phyloP scores from a whole-genome alignment of 2,329 filamentous ascomycete genomes.

The Rosellinia necatrix region DNA sequence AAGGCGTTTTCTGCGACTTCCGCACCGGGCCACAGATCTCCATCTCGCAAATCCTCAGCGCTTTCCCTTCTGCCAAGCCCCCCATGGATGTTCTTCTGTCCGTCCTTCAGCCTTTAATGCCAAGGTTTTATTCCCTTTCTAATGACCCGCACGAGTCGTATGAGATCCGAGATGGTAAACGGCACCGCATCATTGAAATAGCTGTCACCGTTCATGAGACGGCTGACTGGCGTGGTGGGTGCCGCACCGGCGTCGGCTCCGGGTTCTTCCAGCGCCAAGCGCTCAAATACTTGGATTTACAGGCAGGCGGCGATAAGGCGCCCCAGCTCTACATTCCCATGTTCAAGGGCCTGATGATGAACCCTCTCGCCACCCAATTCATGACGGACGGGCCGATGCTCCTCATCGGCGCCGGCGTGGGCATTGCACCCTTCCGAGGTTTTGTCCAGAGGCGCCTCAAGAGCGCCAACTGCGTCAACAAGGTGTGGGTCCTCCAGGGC shows the following conservation, averaged over 20 bases:
- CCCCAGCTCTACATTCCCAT: conserved; percentile 82
- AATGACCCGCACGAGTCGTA: conserved; percentile 87
- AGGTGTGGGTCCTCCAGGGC: conserved; percentile 45
- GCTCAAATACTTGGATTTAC: conserved; percentile 69
- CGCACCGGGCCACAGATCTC: conserved; percentile 87
- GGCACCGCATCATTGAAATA: conserved; percentile 85
- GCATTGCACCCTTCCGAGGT: conserved; percentile 95
- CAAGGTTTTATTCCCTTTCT: conserved; percentile 96
- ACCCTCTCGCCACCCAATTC: conserved; percentile 90
- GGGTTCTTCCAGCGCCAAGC: conserved; percentile 93
- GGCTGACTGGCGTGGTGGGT: conserved; percentile 73
- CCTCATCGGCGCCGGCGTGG: conserved; percentile 93
- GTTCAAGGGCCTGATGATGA: conserved; percentile 98
- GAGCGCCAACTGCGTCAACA: conserved; percentile 45
- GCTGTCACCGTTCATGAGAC: conserved; percentile 95
- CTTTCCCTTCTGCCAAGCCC: conserved; percentile 90
- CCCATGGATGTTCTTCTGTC: conserved; percentile 82
- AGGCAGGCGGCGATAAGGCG: conserved; percentile 60
- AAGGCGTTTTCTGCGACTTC: conserved; percentile 91
- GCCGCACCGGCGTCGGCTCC: conserved; percentile 83
- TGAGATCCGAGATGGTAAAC: conserved; percentile 68
- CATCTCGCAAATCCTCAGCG: conserved; percentile 81
- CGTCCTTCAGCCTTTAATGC: conserved; percentile 86
- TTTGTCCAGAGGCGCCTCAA: conserved; percentile 79
- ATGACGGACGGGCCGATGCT: conserved; percentile 96